A percentile compares a stretch with the other conserved stretches of the same genome.
phyloP scores from a whole-genome alignment of 2,329 filamentous ascomycete genomes.

The Thelonectria olida region DNA sequence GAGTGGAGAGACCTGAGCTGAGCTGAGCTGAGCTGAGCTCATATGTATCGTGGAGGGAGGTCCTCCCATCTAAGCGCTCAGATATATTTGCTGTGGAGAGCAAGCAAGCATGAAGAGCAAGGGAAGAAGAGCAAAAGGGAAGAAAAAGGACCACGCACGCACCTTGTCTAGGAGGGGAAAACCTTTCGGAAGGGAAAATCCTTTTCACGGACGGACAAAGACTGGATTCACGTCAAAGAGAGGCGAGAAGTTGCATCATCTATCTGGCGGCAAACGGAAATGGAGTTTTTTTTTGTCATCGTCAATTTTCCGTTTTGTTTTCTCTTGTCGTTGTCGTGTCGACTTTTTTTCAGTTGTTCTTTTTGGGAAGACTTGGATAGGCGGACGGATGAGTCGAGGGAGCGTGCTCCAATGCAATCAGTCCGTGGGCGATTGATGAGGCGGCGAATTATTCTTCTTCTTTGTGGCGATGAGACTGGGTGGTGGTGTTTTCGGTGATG shows the following conservation, averaged over 20 bases:
- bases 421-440: conserved; percentile 1
- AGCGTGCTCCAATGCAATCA: neutral
- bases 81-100: conserved; percentile 2
- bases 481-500: neutral
- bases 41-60: conserved; percentile 22
- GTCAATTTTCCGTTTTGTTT: neutral
- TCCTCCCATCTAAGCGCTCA: conserved; percentile 24
- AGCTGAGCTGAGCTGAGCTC: conserved; percentile 28
- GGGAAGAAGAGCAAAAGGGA: neutral
- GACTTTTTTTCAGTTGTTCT: conserved; percentile 21
- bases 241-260: conserved; percentile 11
- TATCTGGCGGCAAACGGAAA: conserved; percentile 22
- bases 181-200: neutral
- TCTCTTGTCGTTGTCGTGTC: conserved; percentile 11
- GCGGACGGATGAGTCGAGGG: conserved; percentile 1
- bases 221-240: conserved; percentile 31
- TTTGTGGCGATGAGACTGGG: conserved; percentile 1
- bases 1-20: conserved; percentile 29
- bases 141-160: neutral
- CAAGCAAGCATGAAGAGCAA: neutral
- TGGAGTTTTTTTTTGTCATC: conserved; percentile 28
- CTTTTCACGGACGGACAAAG: conserved; percentile 28
- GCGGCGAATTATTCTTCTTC: conserved; percentile 6
- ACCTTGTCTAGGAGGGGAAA: neutral
- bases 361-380: conserved; percentile 12